Evolutionary conservation across 2,329 filamentous ascomycete genomes (phyloP), one percentile per base, ranked within the genome.

Genomic region (Meredithiella fracta): DNA sequence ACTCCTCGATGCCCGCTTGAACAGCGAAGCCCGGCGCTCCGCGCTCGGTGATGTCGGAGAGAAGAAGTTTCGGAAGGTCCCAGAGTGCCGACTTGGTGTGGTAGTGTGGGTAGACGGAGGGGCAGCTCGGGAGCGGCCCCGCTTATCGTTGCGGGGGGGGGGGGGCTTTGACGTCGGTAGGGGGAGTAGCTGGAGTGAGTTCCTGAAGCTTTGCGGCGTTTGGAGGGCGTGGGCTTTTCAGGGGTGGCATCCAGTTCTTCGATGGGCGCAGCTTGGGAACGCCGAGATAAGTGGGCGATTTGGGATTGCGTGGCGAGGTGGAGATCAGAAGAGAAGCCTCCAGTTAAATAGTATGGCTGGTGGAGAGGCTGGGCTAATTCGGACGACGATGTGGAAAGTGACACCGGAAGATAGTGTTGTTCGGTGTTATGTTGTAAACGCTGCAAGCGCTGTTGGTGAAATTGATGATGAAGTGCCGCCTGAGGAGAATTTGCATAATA

Each of bases 261-360:
- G 15, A 23, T 23, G 37, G 51, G 53, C 44, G 47, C 44, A n/a
- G 56, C 51, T 11, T 34, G 29, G 25, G 51, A 40, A 14, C 56
- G 56, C n/a, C 49, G 56, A 5, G 53, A 44, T 34, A 58, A 38
- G 31, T 55, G 37, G 40, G 56, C 53, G 40, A 58, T 47, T 44
- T 56, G 54, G 20, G 23, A 22, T 40, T 58, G 56, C 29, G 56
- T 58, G 15, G 56, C 56, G 14, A 58, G 25, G 37, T 58, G 56
- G 14, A 58, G 56, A 50, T 58, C 56, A 34, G 56, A 58, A 8
- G 56, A 58, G 49, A 55, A 58, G 37, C 56, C 56, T 17, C 29
- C 56, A 22, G 52, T 52, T 29, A 58, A 31, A 31, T 58, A 58
- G 29, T 58, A 58, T 29, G 56, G 56, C 20, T 55, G 56, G 23